Evolutionary conservation across 805 yeast genomes (phyloP), one percentile per base, ranked within the genome.

Genomic region (Lipomyces mesembrius): DNA sequence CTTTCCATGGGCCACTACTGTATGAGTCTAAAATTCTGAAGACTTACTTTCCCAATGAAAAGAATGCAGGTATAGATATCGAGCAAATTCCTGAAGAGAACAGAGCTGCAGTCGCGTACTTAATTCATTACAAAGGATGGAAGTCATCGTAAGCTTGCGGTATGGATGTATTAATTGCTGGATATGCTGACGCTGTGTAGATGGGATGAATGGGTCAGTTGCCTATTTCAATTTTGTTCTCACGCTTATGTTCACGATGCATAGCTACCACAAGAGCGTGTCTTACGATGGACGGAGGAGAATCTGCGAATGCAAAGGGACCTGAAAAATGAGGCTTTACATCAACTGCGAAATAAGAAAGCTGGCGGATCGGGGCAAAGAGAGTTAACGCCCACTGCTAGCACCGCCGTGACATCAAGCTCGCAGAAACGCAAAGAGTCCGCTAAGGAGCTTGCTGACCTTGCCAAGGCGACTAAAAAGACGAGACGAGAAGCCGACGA

Each of bases 41-140:
- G 74, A 78, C 83, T 1, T 91, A 87, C 75, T 85, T 87, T 62
- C 86, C 88, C 0, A 82, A 82, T 46, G 79, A 82, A 53, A 60
- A 65, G 25, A 71, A 73, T 56, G 73, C 74, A 34, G 75, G 59
- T 11, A 69, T 68, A 22, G 75, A 68, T n/a, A 67, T 73, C 14
- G 74, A 73, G 17, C 75, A 74, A 49, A 69, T 82, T 11, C 82
- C 85, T 0, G 77, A 73, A 20, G 82, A 79, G 12, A 65, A 81
- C 22, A 71, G 69, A 34, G 77, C 73, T 22, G 79, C 78, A 53
- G 71, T 72, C 25, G 82, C 87, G 37, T 93, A 87, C 77, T 87
- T 82, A 71, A 85, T 94, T 20, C 99, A 95, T 75, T 94, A 94
- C 78, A 89, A 88, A 72, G 98, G 99, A 2, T 94, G 99, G 99